A percentile compares a stretch with the other conserved stretches of the same genome.
Evolutionary conservation across 2,329 filamentous ascomycete species (phyloP).

Genomic region (Paracamarosporium sp.): DNA sequence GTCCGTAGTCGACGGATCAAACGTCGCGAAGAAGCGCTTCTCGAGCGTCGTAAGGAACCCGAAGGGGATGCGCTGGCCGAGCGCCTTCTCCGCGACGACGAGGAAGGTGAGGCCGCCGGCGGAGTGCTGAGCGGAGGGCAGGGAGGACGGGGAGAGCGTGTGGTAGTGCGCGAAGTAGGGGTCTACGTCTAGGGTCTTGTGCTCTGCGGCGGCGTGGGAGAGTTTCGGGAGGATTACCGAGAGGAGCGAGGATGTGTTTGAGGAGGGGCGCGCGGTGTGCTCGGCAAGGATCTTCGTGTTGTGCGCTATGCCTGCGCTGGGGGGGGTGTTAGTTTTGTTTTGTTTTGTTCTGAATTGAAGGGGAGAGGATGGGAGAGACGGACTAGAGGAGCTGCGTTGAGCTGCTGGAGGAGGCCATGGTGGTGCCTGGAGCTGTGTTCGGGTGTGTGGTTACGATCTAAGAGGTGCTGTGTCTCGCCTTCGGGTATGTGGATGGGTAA

Average conservation of each 20-base stretch:
- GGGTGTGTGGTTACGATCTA: too few relatives aligned
- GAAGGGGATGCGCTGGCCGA: conserved; percentile 89
- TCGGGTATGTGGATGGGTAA: not conserved
- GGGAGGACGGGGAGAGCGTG: conserved; percentile 77
- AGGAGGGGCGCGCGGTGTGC: conserved; percentile 85
- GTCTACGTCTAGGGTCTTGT: conserved; percentile 93
- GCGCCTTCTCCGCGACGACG: conserved; percentile 80
- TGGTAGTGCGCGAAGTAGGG: conserved; percentile 95
- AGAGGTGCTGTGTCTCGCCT: not conserved
- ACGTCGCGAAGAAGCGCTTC: conserved; percentile 79
- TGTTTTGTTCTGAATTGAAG: not conserved
- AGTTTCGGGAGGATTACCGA: conserved; percentile 97
- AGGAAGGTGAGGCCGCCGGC: conserved; percentile 90
- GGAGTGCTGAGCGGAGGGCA: conserved; percentile 59
- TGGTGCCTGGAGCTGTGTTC: conserved; percentile 7
- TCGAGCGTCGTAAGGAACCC: conserved; percentile 91
- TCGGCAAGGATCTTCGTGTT: conserved; percentile 92
- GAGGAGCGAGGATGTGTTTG: conserved; percentile 83
- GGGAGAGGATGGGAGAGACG: conserved; percentile 1
- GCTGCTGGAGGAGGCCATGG: conserved; percentile 45
- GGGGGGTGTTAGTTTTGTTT: not conserved
- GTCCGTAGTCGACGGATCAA: conserved; percentile 70
- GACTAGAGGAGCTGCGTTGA: conserved; percentile 51
- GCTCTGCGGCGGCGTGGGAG: conserved; percentile 77
- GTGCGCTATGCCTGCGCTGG: conserved; percentile 90